A percentile compares a stretch with the other conserved stretches of the same genome.
These are phyloP conservation scores for Lasiosphaeris hirsuta DNA, from an alignment of 495 filamentous ascomycete genomes.

Conservation along the genomic window DNA sequence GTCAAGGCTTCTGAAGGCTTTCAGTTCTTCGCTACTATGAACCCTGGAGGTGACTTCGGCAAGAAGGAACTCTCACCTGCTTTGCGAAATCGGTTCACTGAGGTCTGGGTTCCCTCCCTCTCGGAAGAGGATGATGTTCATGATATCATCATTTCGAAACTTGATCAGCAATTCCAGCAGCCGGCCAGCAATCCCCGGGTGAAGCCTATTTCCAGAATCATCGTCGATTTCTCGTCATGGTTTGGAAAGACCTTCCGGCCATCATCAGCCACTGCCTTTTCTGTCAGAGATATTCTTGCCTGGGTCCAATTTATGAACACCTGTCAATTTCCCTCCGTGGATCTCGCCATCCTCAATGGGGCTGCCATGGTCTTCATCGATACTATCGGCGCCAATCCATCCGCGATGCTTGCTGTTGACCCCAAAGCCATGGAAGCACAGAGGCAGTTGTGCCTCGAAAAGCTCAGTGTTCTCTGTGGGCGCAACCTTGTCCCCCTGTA, in stretches of 20 bases:
- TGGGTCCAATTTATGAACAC: slow-evolving; percentile 94
- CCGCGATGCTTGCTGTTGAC: slow-evolving; percentile 70
- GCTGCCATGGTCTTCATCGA: slow-evolving; percentile 96
- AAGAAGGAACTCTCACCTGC: slow-evolving; percentile 96
- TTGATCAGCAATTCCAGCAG: slow-evolving; percentile 42
- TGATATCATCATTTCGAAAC: slow-evolving; percentile 77
- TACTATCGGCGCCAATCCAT: slow-evolving; percentile 89
- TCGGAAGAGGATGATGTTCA: slow-evolving; percentile 80
- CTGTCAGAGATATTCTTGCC: slow-evolving; percentile 82
- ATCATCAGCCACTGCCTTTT: slow-evolving; percentile 68
- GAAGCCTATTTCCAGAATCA: slow-evolving; percentile 52
- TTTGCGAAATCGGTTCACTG: slow-evolving; percentile 92
- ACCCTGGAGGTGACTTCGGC: slow-evolving; percentile 96
- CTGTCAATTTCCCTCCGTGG: slow-evolving; percentile 40
- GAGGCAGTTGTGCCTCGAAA: slow-evolving; percentile 65
- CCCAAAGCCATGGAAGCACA: slow-evolving; percentile 56
- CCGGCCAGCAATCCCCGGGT: slow-evolving; percentile 5
- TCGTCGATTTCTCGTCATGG: slow-evolving; percentile 90
- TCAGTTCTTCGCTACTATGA: slow-evolving; percentile 98
- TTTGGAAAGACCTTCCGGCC: slow-evolving; percentile 76
- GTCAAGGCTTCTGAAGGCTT: slow-evolving; percentile 77
- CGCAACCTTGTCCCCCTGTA: slow-evolving; percentile 64
- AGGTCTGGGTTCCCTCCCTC: slow-evolving; percentile 92
- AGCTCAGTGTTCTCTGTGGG: slow-evolving; percentile 64
- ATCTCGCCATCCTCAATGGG: slow-evolving; percentile 64